These are phyloP conservation scores for Salix koriyanagi DNA, from an alignment of 345 rosid species.

Conservation along the genomic window DNA sequence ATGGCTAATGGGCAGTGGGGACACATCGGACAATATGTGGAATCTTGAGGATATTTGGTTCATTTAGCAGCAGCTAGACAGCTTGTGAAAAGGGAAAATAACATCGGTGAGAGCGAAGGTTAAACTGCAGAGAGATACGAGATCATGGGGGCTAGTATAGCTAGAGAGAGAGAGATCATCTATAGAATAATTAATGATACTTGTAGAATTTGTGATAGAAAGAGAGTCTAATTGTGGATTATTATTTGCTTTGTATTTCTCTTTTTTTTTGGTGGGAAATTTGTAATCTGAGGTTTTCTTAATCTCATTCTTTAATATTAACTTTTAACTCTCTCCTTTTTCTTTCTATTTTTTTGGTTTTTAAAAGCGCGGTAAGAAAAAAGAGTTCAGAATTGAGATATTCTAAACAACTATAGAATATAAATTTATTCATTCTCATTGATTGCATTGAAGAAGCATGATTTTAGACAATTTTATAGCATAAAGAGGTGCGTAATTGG, in stretches of 20 bases:
- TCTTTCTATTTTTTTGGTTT: background rate
- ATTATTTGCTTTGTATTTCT: conserved; percentile 9
- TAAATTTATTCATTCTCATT: background rate
- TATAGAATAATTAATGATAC: conserved; percentile 16
- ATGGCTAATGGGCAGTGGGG: conserved; percentile 42
- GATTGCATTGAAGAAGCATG: conserved; percentile 40
- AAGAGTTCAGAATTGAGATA: background rate
- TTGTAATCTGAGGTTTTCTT: conserved; percentile 24
- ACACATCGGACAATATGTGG: conserved; percentile 66
- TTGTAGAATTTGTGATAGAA: conserved; percentile 5
- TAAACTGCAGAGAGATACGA: conserved; percentile 1
- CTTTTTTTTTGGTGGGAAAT: background rate
- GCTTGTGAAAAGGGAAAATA: conserved; percentile 22
- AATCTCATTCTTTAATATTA: conserved; percentile 28
- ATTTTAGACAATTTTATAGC: conserved; percentile 13
- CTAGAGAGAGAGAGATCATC: background rate
- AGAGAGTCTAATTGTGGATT: conserved; percentile 29
- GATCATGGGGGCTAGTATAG: background rate
- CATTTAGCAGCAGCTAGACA: conserved; percentile 61
- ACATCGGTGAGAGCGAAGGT: background rate
- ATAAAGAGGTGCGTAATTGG: conserved; percentile 57
- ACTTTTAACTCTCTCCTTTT: background rate
- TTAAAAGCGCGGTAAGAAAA: background rate
- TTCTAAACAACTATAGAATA: background rate
- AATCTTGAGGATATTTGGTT: conserved; percentile 65